phyloP scores from a whole-genome alignment of 129 eudicot species.

The Flaveria robusta region DNA sequence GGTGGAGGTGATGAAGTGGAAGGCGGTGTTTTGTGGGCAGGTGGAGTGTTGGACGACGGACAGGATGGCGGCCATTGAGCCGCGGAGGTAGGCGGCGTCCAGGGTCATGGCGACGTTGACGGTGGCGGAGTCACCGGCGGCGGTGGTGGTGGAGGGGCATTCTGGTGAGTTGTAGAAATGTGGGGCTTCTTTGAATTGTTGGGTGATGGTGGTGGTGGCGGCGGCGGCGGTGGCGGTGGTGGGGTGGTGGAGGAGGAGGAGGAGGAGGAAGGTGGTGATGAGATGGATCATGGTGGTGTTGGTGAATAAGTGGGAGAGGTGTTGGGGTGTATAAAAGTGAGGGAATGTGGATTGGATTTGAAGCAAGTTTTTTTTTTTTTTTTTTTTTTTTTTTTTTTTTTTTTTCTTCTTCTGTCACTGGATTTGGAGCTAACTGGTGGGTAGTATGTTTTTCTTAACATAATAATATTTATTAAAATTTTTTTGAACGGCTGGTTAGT shows the following conservation, averaged over 20 bases:
- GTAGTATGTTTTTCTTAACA: too few relatives aligned
- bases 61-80: conserved; percentile 63
- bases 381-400: too few relatives aligned
- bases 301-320: conserved; percentile 25
- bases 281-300: conserved; percentile 22
- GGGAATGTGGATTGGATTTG: conserved; percentile 23
- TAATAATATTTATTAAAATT: too few relatives aligned
- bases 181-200: conserved; percentile 50
- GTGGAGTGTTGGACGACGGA: conserved; percentile 62
- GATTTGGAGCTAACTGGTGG: conserved; percentile 16
- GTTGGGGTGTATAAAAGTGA: conserved; percentile 25
- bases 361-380: conserved; percentile 25
- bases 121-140: not conserved
- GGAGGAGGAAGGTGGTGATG: conserved; percentile 3
- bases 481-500: too few relatives aligned
- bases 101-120: conserved; percentile 74
- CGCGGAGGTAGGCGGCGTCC: conserved; percentile 58
- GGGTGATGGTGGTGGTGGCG: conserved; percentile 27
- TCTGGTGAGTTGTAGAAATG: conserved; percentile 40
- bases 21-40: conserved; percentile 54
- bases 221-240: not conserved
- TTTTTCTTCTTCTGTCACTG: too few relatives aligned
- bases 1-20: conserved; percentile 55
- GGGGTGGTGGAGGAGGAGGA: conserved; percentile 28
- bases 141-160: conserved; percentile 30